Evolutionary conservation across 192 early-diverging fungal genomes (phyloP).

Genomic region (Linnemannia schmuckeri): DNA sequence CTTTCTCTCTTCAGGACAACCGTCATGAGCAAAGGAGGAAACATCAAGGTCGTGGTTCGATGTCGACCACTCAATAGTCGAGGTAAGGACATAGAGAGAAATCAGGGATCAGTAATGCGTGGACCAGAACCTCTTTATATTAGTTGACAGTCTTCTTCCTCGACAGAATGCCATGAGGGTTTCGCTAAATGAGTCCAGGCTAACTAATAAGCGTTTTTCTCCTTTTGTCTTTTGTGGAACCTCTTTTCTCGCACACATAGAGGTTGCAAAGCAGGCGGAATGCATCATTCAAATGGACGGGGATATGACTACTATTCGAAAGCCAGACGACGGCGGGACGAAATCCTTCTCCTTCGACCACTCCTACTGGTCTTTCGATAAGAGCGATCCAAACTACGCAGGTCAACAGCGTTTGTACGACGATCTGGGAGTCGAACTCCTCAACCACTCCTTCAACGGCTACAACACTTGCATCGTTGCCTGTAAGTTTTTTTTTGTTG

Average conservation of each 20-base stretch:
- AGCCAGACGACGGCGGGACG: slow-evolving; percentile 61
- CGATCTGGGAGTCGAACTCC: slow-evolving; percentile 80
- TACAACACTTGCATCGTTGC: slow-evolving; percentile 97
- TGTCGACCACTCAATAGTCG: slow-evolving; percentile 83
- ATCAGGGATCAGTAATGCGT: slow-evolving; percentile 8
- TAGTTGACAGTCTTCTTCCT: neutral
- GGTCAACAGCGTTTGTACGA: slow-evolving; percentile 82
- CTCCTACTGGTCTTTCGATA: slow-evolving; percentile 90
- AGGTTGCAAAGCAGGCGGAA: slow-evolving; percentile 72
- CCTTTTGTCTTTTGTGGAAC: neutral
- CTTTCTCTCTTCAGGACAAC: neutral
- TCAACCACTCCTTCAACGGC: slow-evolving; percentile 89
- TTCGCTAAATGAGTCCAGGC: neutral
- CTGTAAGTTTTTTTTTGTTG: slow-evolving; percentile 65
- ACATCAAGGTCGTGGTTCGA: slow-evolving; percentile 83
- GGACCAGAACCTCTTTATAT: neutral
- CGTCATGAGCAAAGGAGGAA: slow-evolving; percentile 59
- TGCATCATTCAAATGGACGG: slow-evolving; percentile 80
- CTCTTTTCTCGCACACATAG: slow-evolving; percentile 39
- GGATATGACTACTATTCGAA: slow-evolving; percentile 75
- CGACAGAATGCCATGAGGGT: neutral
- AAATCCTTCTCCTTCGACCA: slow-evolving; percentile 89
- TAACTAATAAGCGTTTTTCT: neutral
- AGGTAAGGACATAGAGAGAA: slow-evolving; percentile 56
- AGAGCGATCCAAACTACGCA: slow-evolving; percentile 71